Base-by-base conservation (phyloP, 805 yeast genomes). In the Ogataea haglerorum region DNA sequence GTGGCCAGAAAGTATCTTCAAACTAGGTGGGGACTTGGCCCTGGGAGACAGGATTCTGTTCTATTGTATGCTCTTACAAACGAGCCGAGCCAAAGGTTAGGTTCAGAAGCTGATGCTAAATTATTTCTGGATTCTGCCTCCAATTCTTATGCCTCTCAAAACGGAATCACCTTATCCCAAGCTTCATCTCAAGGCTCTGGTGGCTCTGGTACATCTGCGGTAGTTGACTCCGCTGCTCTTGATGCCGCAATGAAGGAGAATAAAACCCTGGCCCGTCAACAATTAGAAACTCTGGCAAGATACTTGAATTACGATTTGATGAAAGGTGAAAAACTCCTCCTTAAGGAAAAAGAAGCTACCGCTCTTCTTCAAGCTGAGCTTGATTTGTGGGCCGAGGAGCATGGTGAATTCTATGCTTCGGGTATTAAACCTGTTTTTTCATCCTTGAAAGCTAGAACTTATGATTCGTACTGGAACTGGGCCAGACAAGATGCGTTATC, bases 381-480 rank as follows among this genome's bases (percentile, higher is more conserved):
- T 52, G 99, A 93, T 63, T 75, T 86, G 65, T 85, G 91, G 91
- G 78, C 83, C 65, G 78, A 83, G 46, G 95, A 85, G 66, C 80
- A 85, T 53, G 99, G 99, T 54, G 99, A 93, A 57, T 82, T 82
- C 60, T 93, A 90, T 64, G 90, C 96, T 36, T 76, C 81, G 44
- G 98, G 99, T 62, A 83, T 93, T 56, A 73, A 81, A 52, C 96
- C 98, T 30, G 80, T 83, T 4, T 93, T 93, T 70, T 85, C 96
- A 23, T 75, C 91, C 47, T 76, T 85, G 69, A 93, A 93, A 73
- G 95, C 97, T 21, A 85, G 99, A 72, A 81, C 84, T 40, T 93
- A 91, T 66, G 98, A 93, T 68, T 89, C 97, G 16, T 89, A 90
- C 68, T 93, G 99, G 99, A 95, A 95, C 68, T 93, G 99, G 99